Evolutionary conservation across 2,329 filamentous ascomycete genomes (phyloP).

Genomic region (Graphium sp.): DNA sequence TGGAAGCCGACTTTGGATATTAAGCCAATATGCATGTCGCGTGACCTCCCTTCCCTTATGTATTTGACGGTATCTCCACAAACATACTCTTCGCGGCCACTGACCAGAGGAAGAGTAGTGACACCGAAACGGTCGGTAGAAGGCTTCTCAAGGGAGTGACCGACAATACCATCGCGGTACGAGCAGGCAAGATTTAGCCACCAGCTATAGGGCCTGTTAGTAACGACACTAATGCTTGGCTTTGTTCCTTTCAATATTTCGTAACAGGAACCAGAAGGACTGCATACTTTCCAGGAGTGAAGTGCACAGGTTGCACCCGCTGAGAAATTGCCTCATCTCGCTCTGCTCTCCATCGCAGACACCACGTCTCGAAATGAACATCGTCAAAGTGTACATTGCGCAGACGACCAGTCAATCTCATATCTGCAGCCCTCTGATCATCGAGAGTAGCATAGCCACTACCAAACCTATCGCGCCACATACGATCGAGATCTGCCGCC

Average conservation of each 20-base stretch:
- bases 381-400: slow-evolving; percentile 21
- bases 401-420: slow-evolving; percentile 20
- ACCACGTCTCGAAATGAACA: too few species aligned
- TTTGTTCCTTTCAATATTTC: too few species aligned
- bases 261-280: not conserved
- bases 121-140: slow-evolving; percentile 25
- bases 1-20: slow-evolving; percentile 29
- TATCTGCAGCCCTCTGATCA: slow-evolving; percentile 17
- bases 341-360: too few species aligned
- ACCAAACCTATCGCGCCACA: slow-evolving; percentile 25
- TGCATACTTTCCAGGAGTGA: slow-evolving; percentile 29
- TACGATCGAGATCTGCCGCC: slow-evolving; percentile 20
- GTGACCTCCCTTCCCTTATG: slow-evolving; percentile 21
- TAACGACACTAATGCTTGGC: too few species aligned
- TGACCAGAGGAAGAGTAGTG: slow-evolving; percentile 30
- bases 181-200: slow-evolving; percentile 40
- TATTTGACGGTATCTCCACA: slow-evolving; percentile 20
- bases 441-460: slow-evolving; percentile 28
- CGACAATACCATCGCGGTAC: slow-evolving; percentile 35
- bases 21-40: slow-evolving; percentile 29
- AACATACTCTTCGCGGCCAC: slow-evolving; percentile 28
- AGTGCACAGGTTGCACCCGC: too few species aligned
- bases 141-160: slow-evolving; percentile 21
- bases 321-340: too few species aligned
- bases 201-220: slow-evolving; percentile 34